A percentile compares a stretch with the other conserved stretches of the same genome.
These are phyloP conservation scores for Mortierella hygrophila DNA, from an alignment of 192 early-diverging fungal species.

Conservation along the genomic window DNA sequence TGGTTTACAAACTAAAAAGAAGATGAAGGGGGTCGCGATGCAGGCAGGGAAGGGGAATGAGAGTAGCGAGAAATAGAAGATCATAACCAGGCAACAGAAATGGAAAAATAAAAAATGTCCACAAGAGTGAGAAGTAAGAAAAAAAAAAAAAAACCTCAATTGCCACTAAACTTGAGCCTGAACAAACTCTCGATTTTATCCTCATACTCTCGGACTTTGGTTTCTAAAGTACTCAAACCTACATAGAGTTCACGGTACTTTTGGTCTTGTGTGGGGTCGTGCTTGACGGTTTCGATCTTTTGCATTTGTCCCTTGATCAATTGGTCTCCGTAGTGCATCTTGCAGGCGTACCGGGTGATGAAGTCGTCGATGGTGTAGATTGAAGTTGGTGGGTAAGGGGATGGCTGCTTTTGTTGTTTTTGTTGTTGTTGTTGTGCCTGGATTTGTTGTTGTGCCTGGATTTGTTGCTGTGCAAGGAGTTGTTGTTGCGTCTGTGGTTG, in stretches of 20 bases:
- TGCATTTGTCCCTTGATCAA: background rate
- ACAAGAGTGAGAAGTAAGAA: too few relatives aligned
- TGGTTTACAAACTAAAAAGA: too few relatives aligned
- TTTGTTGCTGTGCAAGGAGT: too few relatives aligned
- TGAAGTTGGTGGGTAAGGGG: background rate
- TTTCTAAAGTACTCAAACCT: background rate
- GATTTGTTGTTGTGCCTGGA: background rate
- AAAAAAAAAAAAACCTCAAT: background rate
- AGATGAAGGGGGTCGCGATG: too few relatives aligned
- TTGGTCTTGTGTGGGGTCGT: background rate
- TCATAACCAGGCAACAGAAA: too few relatives aligned
- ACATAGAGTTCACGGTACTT: background rate
- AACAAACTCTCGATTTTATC: background rate
- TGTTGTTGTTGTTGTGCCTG: background rate
- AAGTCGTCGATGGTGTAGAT: background rate
- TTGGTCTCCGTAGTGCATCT: background rate
- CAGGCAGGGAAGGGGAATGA: too few relatives aligned
- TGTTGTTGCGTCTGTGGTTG: too few relatives aligned
- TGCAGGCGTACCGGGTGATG: background rate
- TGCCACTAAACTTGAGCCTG: background rate
- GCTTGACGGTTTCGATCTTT: background rate
- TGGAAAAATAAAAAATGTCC: too few relatives aligned
- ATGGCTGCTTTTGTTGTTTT: background rate
- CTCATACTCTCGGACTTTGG: background rate
- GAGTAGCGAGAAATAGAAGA: too few relatives aligned